Conservation (phyloP, 1,139 yeast genomes). For the Debaryomyces fabryi region DNA sequence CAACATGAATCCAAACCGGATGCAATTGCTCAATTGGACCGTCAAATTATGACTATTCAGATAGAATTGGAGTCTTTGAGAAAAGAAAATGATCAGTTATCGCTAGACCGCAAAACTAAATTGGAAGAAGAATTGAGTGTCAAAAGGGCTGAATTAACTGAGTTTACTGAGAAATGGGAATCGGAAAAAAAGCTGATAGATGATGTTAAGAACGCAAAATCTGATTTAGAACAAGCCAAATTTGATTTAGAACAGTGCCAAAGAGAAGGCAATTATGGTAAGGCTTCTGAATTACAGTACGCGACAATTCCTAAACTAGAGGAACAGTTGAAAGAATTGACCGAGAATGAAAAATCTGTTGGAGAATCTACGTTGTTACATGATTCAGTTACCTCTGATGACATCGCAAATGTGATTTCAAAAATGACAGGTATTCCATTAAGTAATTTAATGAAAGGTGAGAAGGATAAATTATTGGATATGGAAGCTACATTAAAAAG, state of each 20-base stretch:
- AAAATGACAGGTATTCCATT: constrained; percentile 97
- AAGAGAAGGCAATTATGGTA: constrained; percentile 81
- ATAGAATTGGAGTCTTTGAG: constrained; percentile 91
- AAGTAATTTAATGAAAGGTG: constrained; percentile 90
- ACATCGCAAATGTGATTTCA: constrained; percentile 87
- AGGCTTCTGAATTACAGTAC: constrained; percentile 88
- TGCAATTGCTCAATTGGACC: constrained; percentile 84
- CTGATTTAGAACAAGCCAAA: constrained; percentile 80
- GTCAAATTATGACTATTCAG: constrained; percentile 89
- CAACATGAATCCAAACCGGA: constrained; percentile 98
- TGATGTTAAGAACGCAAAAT: constrained; percentile 73
- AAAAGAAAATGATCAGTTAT: constrained; percentile 86
- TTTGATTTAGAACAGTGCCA: constrained; percentile 81
- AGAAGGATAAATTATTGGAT: constrained; percentile 81
- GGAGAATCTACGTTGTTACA: constrained; percentile 56
- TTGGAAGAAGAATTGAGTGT: constrained; percentile 65
- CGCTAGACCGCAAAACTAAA: constrained; percentile 68
- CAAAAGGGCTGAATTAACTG: constrained; percentile 65
- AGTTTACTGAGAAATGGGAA: constrained; percentile 86
- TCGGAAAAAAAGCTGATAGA: constrained; percentile 76
- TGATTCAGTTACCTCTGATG: constrained; percentile 92
- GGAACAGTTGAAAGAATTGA: constrained; percentile 48
- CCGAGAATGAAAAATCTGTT: constrained; percentile 43
- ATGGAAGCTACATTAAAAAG: constrained; percentile 81
- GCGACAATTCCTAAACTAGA: constrained; percentile 82